A percentile compares a stretch with the other conserved stretches of the same genome.
Evolutionary conservation across 1,139 yeast species (phyloP).

Genomic region (Candida pseudoviswanathii): DNA sequence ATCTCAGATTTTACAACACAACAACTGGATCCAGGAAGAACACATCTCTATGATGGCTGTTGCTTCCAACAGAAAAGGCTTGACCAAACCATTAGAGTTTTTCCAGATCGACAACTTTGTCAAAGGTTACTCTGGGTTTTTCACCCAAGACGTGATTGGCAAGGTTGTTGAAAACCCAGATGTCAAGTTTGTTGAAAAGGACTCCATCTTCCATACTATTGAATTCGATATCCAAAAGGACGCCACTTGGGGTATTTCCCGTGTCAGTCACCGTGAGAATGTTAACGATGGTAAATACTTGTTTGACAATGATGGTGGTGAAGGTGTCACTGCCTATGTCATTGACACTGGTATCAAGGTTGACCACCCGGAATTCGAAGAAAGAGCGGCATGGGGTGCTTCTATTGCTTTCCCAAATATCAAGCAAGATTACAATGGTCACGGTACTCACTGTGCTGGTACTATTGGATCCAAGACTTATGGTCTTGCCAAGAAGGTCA

Average conservation of each 20-base stretch:
- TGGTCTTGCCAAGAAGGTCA: slow-evolving; percentile 79
- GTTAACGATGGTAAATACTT: slow-evolving; percentile 81
- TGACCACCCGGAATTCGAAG: slow-evolving; percentile 80
- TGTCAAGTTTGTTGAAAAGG: slow-evolving; percentile 77
- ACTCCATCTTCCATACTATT: slow-evolving; percentile 69
- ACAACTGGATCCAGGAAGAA: slow-evolving; percentile 52
- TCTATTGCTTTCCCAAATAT: slow-evolving; percentile 84
- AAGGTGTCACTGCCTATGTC: slow-evolving; percentile 89
- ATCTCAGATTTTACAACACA: slow-evolving; percentile 54
- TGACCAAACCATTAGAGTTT: slow-evolving; percentile 52
- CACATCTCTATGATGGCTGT: slow-evolving; percentile 19
- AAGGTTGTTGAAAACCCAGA: slow-evolving; percentile 71
- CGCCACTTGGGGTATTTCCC: slow-evolving; percentile 96
- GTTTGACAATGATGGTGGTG: slow-evolving; percentile 82
- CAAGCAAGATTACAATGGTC: slow-evolving; percentile 92
- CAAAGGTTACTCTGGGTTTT: slow-evolving; percentile 74
- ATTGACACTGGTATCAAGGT: slow-evolving; percentile 92
- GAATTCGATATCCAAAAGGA: slow-evolving; percentile 72
- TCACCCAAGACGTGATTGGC: slow-evolving; percentile 70
- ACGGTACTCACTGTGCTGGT: slow-evolving; percentile 91
- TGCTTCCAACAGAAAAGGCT: slow-evolving; percentile 45
- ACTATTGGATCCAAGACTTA: slow-evolving; percentile 73
- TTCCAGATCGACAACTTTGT: slow-evolving; percentile 60
- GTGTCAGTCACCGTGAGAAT: slow-evolving; percentile 84
- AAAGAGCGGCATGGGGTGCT: slow-evolving; percentile 93